Conservation (phyloP, 208 protist genomes). For the Crithidia mellificae region DNA sequence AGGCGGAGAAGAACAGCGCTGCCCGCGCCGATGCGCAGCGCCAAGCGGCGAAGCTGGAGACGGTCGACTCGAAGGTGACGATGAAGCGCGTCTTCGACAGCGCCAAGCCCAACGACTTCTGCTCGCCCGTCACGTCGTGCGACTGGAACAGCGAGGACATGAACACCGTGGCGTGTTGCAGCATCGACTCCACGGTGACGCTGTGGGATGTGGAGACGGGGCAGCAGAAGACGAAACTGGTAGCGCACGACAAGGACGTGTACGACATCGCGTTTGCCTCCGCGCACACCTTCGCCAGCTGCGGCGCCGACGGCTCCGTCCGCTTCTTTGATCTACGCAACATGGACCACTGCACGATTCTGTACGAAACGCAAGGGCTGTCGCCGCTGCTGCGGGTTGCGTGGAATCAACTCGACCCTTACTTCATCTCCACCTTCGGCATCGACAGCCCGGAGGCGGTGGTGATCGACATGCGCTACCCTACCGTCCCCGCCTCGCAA, state of each 20-base stretch:
- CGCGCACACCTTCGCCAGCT: conserved; percentile 95
- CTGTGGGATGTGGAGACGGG: conserved; percentile 97
- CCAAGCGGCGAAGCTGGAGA: conserved; percentile 33
- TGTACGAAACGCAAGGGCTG: conserved; percentile 95
- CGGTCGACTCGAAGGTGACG: conserved; percentile 69
- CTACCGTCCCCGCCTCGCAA: conserved; percentile 82
- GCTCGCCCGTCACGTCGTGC: conserved; percentile 99
- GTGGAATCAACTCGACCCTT: conserved; percentile 98
- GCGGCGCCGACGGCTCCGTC: conserved; percentile 98
- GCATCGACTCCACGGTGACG: conserved; percentile 99
- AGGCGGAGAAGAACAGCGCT: conserved; percentile 16
- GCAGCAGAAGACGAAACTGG: conserved; percentile 95
- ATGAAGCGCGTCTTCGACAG: conserved; percentile 92
- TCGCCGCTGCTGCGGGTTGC: conserved; percentile 94
- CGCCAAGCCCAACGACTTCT: conserved; percentile 94
- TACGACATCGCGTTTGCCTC: conserved; percentile 98
- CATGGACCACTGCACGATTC: conserved; percentile 98
- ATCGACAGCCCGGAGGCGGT: conserved; percentile 94
- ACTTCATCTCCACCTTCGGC: conserved; percentile 96
- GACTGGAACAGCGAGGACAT: conserved; percentile 98
- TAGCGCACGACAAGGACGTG: conserved; percentile 99
- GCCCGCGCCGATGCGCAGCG: conserved; percentile 13
- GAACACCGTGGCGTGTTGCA: conserved; percentile 96
- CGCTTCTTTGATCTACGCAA: conserved; percentile 97
- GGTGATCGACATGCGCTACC: conserved; percentile 96